phyloP scores from a whole-genome alignment of 2,329 filamentous ascomycete genomes.

The Trichocomaceae sp. region DNA sequence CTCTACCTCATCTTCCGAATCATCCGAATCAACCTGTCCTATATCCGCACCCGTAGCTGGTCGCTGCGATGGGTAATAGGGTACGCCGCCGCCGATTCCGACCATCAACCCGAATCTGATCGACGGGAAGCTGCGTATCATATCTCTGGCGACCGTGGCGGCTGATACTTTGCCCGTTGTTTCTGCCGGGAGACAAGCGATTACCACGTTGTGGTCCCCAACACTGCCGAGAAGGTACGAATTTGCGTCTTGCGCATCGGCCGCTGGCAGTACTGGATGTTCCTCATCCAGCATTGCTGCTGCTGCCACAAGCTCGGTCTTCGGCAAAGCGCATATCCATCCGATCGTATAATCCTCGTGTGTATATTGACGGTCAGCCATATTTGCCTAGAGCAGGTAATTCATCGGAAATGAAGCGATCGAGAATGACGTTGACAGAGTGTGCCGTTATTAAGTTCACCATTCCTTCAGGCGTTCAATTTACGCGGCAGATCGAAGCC shows the following conservation, averaged over 20 bases:
- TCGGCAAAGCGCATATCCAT: slow-evolving; percentile 12
- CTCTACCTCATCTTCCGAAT: too few species aligned
- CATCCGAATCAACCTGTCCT: too few species aligned
- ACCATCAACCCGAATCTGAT: slow-evolving; percentile 15
- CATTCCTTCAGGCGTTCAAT: too few species aligned
- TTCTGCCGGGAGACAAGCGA: slow-evolving; percentile 15
- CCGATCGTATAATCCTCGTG: slow-evolving; percentile 12
- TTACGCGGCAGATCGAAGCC: too few species aligned
- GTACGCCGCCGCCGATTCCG: slow-evolving; percentile 16
- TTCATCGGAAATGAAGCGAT: too few species aligned
- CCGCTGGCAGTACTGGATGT: neutral
- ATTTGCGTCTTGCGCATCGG: slow-evolving; percentile 4
- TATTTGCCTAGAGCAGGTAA: too few species aligned
- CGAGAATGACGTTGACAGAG: too few species aligned
- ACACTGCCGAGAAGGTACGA: neutral
- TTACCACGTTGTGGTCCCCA: slow-evolving; percentile 6
- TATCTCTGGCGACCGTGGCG: slow-evolving; percentile 14
- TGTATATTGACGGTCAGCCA: too few species aligned
- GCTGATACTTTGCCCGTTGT: neutral
- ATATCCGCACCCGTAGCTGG: too few species aligned
- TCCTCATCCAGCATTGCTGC: slow-evolving; percentile 12
- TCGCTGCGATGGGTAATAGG: neutral
- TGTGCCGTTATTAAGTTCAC: too few species aligned
- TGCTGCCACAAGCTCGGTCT: slow-evolving; percentile 13
- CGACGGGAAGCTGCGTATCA: slow-evolving; percentile 17